Base-by-base conservation (phyloP, 345 rosid genomes). In the Microthlaspi erraticum region DNA sequence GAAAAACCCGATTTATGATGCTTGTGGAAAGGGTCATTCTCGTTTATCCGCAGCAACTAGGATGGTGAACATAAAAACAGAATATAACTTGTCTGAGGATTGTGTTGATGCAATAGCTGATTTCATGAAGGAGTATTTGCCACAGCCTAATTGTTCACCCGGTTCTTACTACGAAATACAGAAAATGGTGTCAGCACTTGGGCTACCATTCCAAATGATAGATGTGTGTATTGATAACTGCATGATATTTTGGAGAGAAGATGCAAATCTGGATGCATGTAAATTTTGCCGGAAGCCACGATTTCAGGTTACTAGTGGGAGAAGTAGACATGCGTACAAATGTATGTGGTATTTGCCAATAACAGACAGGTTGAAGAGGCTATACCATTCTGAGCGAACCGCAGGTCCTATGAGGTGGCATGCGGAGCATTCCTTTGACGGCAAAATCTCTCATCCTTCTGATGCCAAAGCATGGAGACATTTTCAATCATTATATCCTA, bases 351-450 rank as follows among this genome's bases (percentile, higher is more conserved):
- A n/a, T n/a, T 48, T 48, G 6, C 26, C 31, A 7, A 7, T 46
- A 5, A 50, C 33, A 23, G 33, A 50, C 5, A 11, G 33, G 3
- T 19, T 50, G 32, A 20, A 49, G 32, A 49, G 54, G 32, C 20
- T 49, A 9, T 49, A 49, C 10, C 54, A 10, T 10, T 49, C 54
- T 20, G 54, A 49, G 1, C 14, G 32, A 7, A 31, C 38, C 1
- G 6, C 59, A 19, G 5, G 11, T 10, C 39, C 17, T n/a, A 54
- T 54, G 60, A 31, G 60, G 9, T 32, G 60, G 60, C 41, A 54
- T 33, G 41, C 20, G 2, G 60, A 54, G 7, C 60, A 54, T 32
- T 54, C 60, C 7, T 2, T 1, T 0, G 41, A 54, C 2, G 12
- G 41, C 0, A 6, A 54, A 0, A 54, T 54, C n/a, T 8, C 8